Percentiles rank a stretch among this genome's conserved stretches.
phyloP scores from a whole-genome alignment of 208 protist species.

The Wallacemonas rigidus region DNA sequence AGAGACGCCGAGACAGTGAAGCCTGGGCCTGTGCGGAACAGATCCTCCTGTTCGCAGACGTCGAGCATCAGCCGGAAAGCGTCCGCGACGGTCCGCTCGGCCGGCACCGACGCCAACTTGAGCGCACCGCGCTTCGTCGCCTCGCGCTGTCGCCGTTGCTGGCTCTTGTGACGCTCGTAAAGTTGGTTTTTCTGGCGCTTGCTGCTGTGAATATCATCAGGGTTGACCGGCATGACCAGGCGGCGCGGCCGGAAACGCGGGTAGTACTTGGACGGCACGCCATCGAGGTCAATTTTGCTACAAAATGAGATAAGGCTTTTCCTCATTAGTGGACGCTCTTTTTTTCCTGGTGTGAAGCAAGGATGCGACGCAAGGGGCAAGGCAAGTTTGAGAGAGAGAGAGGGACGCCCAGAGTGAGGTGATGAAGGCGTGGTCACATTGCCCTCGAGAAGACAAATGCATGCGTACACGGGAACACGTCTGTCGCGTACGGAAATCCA shows the following conservation, averaged over 20 bases:
- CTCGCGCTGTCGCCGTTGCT: conserved; percentile 35
- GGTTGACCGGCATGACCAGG: conserved; percentile 88
- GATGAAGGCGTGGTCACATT: too few species aligned
- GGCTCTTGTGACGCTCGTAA: conserved; percentile 43
- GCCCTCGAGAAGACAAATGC: too few species aligned
- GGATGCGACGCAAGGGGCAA: conserved; percentile 12
- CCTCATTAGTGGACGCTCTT: conserved; percentile 17
- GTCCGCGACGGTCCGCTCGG: conserved; percentile 84
- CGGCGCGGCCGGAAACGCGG: conserved; percentile 81
- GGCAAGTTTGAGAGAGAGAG: too few species aligned
- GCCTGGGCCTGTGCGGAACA: conserved; percentile 30
- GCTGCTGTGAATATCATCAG: conserved; percentile 55
- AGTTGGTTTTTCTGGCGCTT: conserved; percentile 58
- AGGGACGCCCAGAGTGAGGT: too few species aligned
- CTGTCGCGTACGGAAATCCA: too few species aligned
- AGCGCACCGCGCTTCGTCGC: conserved; percentile 62
- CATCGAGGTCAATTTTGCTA: conserved; percentile 48
- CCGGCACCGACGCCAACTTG: conserved; percentile 59
- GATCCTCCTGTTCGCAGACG: conserved; percentile 44
- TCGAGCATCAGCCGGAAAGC: conserved; percentile 75
- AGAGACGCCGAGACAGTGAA: conserved; percentile 27
- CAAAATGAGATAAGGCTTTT: conserved; percentile 24
- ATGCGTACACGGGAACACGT: too few species aligned
- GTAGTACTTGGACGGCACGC: conserved; percentile 59
- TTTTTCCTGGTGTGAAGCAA: neutral